Evolutionary conservation across 441 rosid species (phyloP).

Genomic region (Populus tomentosa): DNA sequence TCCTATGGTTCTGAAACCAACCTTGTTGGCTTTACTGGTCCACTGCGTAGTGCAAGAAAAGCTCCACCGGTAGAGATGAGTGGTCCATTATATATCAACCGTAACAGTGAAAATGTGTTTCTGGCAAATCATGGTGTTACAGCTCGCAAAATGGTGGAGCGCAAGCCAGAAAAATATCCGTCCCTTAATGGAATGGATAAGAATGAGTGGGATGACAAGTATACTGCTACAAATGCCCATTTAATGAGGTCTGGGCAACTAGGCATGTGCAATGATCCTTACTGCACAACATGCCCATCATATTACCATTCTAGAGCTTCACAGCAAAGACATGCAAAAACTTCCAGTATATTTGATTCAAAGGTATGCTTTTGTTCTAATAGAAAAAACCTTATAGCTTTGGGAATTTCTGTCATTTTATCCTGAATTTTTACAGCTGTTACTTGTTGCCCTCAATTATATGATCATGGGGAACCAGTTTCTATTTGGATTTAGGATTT

Average conservation of each 20-base stretch:
- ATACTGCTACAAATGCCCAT: constrained; percentile 55
- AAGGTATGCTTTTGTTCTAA: no score
- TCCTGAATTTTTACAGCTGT: no score
- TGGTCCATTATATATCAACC: constrained; percentile 54
- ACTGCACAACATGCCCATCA: constrained; percentile 89
- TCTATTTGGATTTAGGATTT: no score
- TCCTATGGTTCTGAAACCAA: constrained; percentile 31
- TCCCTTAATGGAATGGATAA: constrained; percentile 33
- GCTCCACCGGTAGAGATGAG: constrained; percentile 57
- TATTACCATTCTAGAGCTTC: constrained; percentile 43
- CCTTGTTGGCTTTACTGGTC: constrained; percentile 74
- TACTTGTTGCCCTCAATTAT: no score
- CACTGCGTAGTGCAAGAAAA: constrained; percentile 58
- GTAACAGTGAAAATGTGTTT: constrained; percentile 21
- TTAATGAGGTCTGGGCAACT: constrained; percentile 72
- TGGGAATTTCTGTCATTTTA: no score
- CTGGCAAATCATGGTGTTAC: constrained; percentile 23
- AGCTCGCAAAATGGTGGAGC: constrained; percentile 22
- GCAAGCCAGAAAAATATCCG: constrained; percentile 5
- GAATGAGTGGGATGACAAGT: constrained; percentile 35
- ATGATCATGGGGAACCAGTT: no score
- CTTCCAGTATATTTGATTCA: no score
- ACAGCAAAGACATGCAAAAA: no score
- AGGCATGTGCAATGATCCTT: constrained; percentile 85
- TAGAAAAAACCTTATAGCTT: no score